phyloP scores from a whole-genome alignment of 148 eudicot species.

The Drosera capensis region DNA sequence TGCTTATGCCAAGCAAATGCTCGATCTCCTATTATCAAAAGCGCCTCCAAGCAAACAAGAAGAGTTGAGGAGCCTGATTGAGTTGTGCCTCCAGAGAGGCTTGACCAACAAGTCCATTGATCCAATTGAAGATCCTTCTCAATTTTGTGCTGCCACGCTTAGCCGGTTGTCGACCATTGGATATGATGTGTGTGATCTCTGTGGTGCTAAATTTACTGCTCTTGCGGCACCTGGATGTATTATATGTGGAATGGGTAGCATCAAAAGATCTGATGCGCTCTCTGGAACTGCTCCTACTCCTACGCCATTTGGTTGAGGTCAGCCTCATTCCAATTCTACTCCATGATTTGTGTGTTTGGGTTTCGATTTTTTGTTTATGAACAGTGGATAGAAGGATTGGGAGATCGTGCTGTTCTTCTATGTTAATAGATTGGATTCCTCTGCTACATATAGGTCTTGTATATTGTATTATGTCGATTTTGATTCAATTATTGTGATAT shows the following conservation, averaged over 20 bases:
- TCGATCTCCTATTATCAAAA: constrained; percentile 75
- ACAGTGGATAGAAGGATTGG: too few relatives aligned
- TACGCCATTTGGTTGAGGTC: constrained; percentile 74
- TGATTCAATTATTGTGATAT: too few relatives aligned
- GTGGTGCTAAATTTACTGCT: constrained; percentile 92
- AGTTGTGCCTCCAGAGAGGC: constrained; percentile 81
- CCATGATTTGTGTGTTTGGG: neutral
- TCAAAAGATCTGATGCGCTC: constrained; percentile 82
- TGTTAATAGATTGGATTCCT: too few relatives aligned
- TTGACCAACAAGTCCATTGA: constrained; percentile 80
- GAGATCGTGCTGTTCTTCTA: too few relatives aligned
- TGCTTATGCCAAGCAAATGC: constrained; percentile 87
- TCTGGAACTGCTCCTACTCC: constrained; percentile 52
- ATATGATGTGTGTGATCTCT: constrained; percentile 87
- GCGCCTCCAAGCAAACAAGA: constrained; percentile 93
- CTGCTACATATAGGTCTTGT: too few relatives aligned
- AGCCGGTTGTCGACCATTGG: constrained; percentile 96
- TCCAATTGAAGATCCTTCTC: constrained; percentile 92
- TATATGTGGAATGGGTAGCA: constrained; percentile 97
- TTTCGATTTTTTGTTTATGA: too few relatives aligned
- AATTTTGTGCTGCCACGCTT: constrained; percentile 92
- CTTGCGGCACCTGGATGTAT: constrained; percentile 83
- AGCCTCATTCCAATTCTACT: neutral
- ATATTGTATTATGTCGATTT: too few relatives aligned
- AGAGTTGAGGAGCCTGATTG: constrained; percentile 79